phyloP scores from a whole-genome alignment of 208 protist genomes.

The Trypanosomatidae sp. region DNA sequence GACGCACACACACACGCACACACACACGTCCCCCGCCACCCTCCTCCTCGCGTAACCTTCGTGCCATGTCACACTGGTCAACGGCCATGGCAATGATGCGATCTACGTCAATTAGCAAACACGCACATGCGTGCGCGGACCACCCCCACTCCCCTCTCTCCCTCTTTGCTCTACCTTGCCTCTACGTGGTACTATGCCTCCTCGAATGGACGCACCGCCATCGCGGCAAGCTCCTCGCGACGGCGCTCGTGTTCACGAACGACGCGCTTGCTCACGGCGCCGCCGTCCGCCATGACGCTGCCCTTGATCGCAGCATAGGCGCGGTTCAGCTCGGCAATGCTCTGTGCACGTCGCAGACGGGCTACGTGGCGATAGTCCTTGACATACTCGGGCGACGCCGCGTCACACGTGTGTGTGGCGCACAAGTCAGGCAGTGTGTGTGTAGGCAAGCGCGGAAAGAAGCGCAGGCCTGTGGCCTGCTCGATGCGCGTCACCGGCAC shows the following conservation, averaged over 20 bases:
- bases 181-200: neutral
- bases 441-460: constrained; percentile 37
- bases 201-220: constrained; percentile 12
- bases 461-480: constrained; percentile 47
- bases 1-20: no score
- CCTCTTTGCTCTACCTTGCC: no score
- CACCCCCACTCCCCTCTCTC: no score
- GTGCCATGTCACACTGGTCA: no score
- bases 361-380: constrained; percentile 37
- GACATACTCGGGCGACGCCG: constrained; percentile 19
- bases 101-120: no score
- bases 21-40: no score
- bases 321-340: constrained; percentile 28
- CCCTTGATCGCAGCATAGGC: constrained; percentile 18
- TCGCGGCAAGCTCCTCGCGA: constrained; percentile 23
- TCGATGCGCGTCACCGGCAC: constrained; percentile 38
- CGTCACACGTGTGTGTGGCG: constrained; percentile 26
- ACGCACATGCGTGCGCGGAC: no score
- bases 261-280: constrained; percentile 16
- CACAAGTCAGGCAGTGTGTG: constrained; percentile 36
- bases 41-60: no score
- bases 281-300: constrained; percentile 3
- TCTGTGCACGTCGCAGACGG: constrained; percentile 37
- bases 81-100: no score
- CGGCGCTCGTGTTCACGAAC: constrained; percentile 24